A percentile compares a stretch with the other conserved stretches of the same genome.
phyloP scores from a whole-genome alignment of 768 basidiomycete species.

The Tephrocybe sp. region DNA sequence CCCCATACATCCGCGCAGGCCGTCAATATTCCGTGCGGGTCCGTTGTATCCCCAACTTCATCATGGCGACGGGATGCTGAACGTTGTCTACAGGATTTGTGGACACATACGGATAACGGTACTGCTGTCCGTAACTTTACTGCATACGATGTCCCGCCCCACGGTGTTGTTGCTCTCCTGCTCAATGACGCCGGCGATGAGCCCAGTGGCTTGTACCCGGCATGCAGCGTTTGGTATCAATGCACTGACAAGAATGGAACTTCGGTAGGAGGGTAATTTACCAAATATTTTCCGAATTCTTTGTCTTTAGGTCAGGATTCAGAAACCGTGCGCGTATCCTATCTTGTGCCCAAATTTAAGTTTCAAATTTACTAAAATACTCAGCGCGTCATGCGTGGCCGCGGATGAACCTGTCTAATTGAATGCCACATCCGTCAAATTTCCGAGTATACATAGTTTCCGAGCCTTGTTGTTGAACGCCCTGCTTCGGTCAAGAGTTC shows the following conservation, averaged over 20 bases:
- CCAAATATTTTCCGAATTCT: background rate
- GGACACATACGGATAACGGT: conserved; percentile 73
- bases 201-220: conserved; percentile 55
- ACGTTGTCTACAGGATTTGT: conserved; percentile 48
- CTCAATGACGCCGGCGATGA: conserved; percentile 68
- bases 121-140: conserved; percentile 63
- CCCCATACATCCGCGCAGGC: conserved; percentile 64
- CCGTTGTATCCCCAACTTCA: background rate
- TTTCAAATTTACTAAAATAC: too few species aligned
- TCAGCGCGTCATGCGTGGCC: too few species aligned
- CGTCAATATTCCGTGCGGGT: conserved; percentile 54
- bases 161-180: conserved; percentile 69
- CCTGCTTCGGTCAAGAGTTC: too few species aligned
- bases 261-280: background rate
- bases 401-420: too few species aligned
- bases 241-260: conserved; percentile 64
- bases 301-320: background rate
- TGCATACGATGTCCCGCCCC: conserved; percentile 52
- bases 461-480: too few species aligned
- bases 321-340: too few species aligned
- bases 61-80: background rate
- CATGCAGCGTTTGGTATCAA: conserved; percentile 56
- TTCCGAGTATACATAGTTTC: too few species aligned
- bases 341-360: too few species aligned
- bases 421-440: too few species aligned